Base-by-base conservation (phyloP, 2,329 filamentous ascomycete genomes). In the Stemphylium beticola region DNA sequence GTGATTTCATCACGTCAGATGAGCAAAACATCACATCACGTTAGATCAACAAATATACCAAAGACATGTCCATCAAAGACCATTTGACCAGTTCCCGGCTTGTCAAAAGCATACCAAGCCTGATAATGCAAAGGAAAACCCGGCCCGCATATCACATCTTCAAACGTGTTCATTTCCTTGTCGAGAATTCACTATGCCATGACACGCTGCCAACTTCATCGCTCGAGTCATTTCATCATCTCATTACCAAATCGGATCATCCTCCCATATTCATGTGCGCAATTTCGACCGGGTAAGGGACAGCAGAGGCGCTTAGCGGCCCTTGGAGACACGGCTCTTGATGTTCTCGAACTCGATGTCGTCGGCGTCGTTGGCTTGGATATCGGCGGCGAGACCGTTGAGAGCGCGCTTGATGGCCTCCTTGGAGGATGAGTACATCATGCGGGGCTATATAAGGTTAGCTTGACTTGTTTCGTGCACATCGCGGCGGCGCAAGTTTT, bases 371-470 rank as follows among this genome's bases (percentile, higher is more conserved):
- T 93, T 93, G 81, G 90, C 90, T 82, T 95, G 90, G 69, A 93
- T 83, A 76, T 93, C 90, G 68, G 82, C 80, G 58, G 88, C 88
- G 67, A 93, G 80, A 61, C 90, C 90, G 74, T 85, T 90, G 61
- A 95, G 85, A 45, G 89, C 78, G 77, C 88, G 87, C 85, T 92
- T 93, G 66, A 95, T 84, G 56, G 89, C 88, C 71, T 93, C 89
- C 82, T 93, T 95, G 78, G 91, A 95, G 47, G 91, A 90, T 69
- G 90, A 89, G 83, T 93, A 95, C 77, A 92, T 84, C 91, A 95
- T 95, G 84, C 92, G 92, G 78, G 88, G 84, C 90, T 92, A 65
- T 53, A 8, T 18, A 1, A n/a, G 3, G 48, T 71, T 38, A 71
- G 64, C 43, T 33, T 4, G 29, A 14, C 14, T 41, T n/a, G 4